Base-by-base conservation (phyloP, 1,284 basidiomycete genomes). In the Xerocomus minutiporus region DNA sequence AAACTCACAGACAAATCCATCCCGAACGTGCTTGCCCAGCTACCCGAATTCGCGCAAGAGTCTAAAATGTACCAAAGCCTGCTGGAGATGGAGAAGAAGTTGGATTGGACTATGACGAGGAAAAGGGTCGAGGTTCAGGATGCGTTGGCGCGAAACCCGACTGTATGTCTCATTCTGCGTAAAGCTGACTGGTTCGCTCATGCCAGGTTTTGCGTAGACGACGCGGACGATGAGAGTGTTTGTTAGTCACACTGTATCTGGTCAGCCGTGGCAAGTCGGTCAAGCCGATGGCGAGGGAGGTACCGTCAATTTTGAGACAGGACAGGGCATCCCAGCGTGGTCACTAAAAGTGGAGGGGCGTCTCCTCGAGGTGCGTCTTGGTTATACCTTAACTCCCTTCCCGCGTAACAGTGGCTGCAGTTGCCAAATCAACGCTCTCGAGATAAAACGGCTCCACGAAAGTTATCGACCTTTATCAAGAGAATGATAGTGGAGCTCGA, bases 121-220 rank as follows among this genome's bases (percentile, higher is more conserved):
- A 97, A 97, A 70, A 84, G 82, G 59, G 88, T 90, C 11, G 96
- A 98, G 66, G 84, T 96, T 40, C 87, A 91, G 64, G 93, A 97
- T 67, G 82, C 90, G 20, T 66, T 93, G 43, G 73, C 75, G 26
- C 75, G 82, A 45, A 79, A 75, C 41, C 81, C 82, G 20, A 77
- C 79, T 1, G 83, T 86, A 62, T 55, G 82, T 43, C 36, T 13
- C 12, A 8, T 4, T 40, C 0, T 31, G n/a, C 34, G 26, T 34
- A 4, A 12, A 8, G 15, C 8, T 36, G 12, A 15, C n/a, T 31
- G 41, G 41, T 9, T 48, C 20, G 13, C 45, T 64, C 44, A 54
- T 31, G 26, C 32, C 20, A 47, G 7, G 8, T 28, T 51, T 26
- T 41, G 20, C 29, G 34, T 40, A 94, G 91, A 84, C 89, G 51